A percentile compares a stretch with the other conserved stretches of the same genome.
These are phyloP conservation scores for Fusarium clavum DNA, from an alignment of 2,329 filamentous ascomycete genomes.

Conservation along the genomic window DNA sequence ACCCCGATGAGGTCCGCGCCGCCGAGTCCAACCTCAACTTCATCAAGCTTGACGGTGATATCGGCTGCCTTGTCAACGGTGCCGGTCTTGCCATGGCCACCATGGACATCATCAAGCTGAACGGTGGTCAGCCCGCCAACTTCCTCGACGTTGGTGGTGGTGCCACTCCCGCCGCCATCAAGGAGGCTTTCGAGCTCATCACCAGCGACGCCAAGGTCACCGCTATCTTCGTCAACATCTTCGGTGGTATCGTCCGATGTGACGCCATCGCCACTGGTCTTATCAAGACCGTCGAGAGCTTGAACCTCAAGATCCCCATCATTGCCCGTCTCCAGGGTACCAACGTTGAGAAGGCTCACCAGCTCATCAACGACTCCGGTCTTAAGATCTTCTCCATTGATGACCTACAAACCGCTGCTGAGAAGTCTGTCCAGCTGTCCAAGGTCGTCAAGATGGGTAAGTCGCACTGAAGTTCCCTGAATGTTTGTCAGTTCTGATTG, in stretches of 20 bases:
- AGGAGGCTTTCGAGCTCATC: slow-evolving; percentile 98
- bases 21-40: slow-evolving; percentile 97
- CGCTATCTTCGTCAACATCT: slow-evolving; percentile 99
- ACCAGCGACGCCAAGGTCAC: slow-evolving; percentile 98
- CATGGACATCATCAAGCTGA: slow-evolving; percentile 99
- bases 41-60: slow-evolving; percentile 99
- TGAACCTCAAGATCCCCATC: slow-evolving; percentile 97
- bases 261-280: slow-evolving; percentile 97
- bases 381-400: slow-evolving; percentile 99
- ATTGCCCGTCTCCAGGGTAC: slow-evolving; percentile 97
- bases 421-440: slow-evolving; percentile 98
- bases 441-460: slow-evolving; percentile 98
- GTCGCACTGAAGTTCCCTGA: slow-evolving; percentile 50
- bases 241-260: slow-evolving; percentile 97
- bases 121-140: slow-evolving; percentile 95
- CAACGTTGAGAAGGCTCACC: slow-evolving; percentile 95
- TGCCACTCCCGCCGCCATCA: slow-evolving; percentile 95
- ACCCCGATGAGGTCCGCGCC: slow-evolving; percentile 96
- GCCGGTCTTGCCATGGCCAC: slow-evolving; percentile 99
- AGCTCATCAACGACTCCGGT: slow-evolving; percentile 94
- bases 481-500: neutral
- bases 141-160: slow-evolving; percentile 99
- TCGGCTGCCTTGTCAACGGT: slow-evolving; percentile 98
- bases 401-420: slow-evolving; percentile 94
- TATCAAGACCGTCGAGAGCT: slow-evolving; percentile 92